Base-by-base conservation (phyloP, 768 basidiomycete genomes). In the Tulasnella sp. region DNA sequence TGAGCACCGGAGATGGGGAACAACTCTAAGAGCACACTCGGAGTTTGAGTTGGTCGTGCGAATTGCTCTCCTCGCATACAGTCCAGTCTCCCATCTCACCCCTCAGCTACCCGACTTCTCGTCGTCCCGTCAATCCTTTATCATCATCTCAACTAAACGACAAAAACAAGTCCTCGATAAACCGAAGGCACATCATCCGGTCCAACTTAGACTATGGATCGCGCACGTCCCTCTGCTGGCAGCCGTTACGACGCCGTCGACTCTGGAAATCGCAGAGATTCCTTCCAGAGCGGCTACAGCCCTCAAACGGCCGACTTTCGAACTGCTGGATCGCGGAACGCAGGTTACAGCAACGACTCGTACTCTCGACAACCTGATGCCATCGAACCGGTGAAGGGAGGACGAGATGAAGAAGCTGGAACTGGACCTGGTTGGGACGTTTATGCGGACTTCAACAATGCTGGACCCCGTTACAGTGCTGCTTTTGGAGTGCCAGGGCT, bases 391-490 rank as follows among this genome's bases (percentile, higher is more conserved):
- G 55, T 76, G 46, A 76, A 76, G 18, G 74, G 74, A 39, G 75
- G 75, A 29, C 44, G 26, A 32, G 77, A 77, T 55, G 88, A 89
- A 81, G 93, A 93, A 82, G 91, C 90, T 11, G 92, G 90, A n/a
- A 85, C 87, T 76, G 20, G 87, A 85, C 86, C 86, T 44, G 84
- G 81, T 1, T 94, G 92, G 90, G 92, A 95, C 83, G 90, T 95
- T 69, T 95, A 90, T 82, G 92, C 94, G 29, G 94, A 95, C 84
- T 95, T 95, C 84, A 95, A 95, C 85, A 95, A 95, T 81, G 83
- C 89, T 6, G 94, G 94, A 1, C 94, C 93, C 29, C 86, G 88
- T 77, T 95, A 95, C 81, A 92, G 91, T 81, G 85, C 86, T 29
- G 87, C 91, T 7, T 91, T 91, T 82, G 88, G 86, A 26, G 83